Evolutionary conservation across 768 basidiomycete genomes (phyloP).

Genomic region (Lactarius akahatsu): DNA sequence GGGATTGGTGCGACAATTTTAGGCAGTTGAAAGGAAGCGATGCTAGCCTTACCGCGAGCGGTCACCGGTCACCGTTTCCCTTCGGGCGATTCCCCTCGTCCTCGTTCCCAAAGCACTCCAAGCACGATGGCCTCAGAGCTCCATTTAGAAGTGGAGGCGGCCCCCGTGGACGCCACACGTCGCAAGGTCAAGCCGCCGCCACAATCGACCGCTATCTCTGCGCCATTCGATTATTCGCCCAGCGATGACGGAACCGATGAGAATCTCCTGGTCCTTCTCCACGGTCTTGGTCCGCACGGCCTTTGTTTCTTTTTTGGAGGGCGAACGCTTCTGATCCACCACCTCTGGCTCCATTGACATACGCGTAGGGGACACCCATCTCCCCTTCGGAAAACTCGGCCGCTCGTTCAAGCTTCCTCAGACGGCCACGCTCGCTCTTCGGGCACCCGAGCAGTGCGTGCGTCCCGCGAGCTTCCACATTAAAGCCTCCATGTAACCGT

Average conservation of each 20-base stretch:
- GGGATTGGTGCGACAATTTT: not conserved
- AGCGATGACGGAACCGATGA: conserved; percentile 85
- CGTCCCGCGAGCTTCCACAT: not conserved
- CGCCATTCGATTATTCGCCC: conserved; percentile 64
- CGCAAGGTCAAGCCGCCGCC: conserved; percentile 50
- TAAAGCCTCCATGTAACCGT: not conserved
- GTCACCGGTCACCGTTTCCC: not conserved
- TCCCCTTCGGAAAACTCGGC: conserved; percentile 75
- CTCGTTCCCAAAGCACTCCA: no score
- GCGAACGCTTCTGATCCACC: not conserved
- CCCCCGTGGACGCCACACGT: conserved; percentile 3
- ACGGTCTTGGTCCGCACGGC: conserved; percentile 69
- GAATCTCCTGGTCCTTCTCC: conserved; percentile 80
- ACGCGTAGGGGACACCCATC: conserved; percentile 70
- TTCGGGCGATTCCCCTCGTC: no score
- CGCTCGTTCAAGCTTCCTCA: conserved; percentile 80
- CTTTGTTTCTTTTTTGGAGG: not conserved
- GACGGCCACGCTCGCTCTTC: conserved; percentile 78
- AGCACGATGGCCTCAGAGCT: conserved; percentile 19
- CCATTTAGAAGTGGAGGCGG: conserved; percentile 16
- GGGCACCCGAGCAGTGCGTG: conserved; percentile 72
- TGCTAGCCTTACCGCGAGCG: not conserved
- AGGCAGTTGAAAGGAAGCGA: not conserved
- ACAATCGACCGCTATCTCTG: conserved; percentile 44
- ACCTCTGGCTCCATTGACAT: not conserved